Conservation (phyloP, 2,329 filamentous ascomycete species). For the Aspergillus pseudoviridinutans region DNA sequence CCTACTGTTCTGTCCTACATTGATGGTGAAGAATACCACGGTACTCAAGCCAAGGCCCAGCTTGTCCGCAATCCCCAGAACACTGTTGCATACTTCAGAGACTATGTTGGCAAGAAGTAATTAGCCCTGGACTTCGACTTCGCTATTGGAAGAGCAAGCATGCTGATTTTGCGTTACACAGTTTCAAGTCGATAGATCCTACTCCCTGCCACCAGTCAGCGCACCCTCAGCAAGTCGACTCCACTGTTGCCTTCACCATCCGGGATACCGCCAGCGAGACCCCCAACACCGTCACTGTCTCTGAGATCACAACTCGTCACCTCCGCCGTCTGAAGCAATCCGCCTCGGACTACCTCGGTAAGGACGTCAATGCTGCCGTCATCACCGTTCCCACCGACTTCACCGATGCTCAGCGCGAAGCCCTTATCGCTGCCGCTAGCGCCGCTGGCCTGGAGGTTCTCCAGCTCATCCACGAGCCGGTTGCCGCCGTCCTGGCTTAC, state of each 20-base stretch:
- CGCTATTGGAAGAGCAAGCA: neutral
- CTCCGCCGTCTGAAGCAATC: constrained; percentile 75
- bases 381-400: constrained; percentile 94
- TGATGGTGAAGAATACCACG: constrained; percentile 93
- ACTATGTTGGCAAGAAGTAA: constrained; percentile 91
- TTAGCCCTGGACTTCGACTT: neutral
- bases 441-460: constrained; percentile 82
- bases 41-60: constrained; percentile 90
- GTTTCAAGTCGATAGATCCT: constrained; percentile 92
- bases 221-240: constrained; percentile 73
- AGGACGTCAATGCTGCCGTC: constrained; percentile 89
- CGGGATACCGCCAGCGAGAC: constrained; percentile 68
- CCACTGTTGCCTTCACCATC: constrained; percentile 74
- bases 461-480: constrained; percentile 87
- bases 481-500: constrained; percentile 84
- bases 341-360: constrained; percentile 88
- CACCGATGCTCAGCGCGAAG: constrained; percentile 77
- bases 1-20: constrained; percentile 92
- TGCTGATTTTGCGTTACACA: constrained; percentile 24
- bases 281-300: constrained; percentile 67
- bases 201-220: constrained; percentile 91
- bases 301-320: constrained; percentile 80
- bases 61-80: constrained; percentile 88
- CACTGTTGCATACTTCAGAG: constrained; percentile 92
- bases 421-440: constrained; percentile 71